Percentiles rank a stretch among this genome's conserved stretches.
These are phyloP conservation scores for Yarrowia osloensis DNA, from an alignment of 805 yeast species.

Conservation along the genomic window DNA sequence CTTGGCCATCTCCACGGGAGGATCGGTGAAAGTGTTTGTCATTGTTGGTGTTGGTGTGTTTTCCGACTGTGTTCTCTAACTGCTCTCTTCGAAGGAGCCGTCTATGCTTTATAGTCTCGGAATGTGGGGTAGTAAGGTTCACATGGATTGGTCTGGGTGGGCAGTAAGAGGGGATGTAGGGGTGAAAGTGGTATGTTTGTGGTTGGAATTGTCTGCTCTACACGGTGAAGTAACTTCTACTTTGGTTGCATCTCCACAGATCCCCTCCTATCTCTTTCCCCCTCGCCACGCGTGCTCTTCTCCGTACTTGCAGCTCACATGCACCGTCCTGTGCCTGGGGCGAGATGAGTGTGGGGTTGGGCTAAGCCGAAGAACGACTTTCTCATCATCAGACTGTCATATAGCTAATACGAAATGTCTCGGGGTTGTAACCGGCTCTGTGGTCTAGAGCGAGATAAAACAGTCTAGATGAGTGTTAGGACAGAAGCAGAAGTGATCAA, in stretches of 20 bases:
- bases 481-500: too few species aligned
- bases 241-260: too few species aligned
- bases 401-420: neutral
- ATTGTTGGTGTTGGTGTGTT: neutral
- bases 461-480: neutral
- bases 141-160: neutral
- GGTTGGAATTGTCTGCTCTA: neutral
- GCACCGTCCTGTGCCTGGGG: neutral
- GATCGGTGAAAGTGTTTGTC: conserved; percentile 41
- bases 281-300: neutral
- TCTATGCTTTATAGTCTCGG: conserved; percentile 20
- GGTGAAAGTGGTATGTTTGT: neutral
- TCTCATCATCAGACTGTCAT: conserved; percentile 15
- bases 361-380: neutral
- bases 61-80: neutral
- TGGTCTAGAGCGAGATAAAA: too few species aligned
- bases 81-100: neutral
- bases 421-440: too few species aligned
- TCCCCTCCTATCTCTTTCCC: neutral
- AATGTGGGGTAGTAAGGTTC: conserved; percentile 14
- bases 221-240: neutral
- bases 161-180: neutral
- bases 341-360: conserved; percentile 12
- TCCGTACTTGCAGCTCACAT: conserved; percentile 8
- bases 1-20: conserved; percentile 42